Base-by-base conservation (phyloP, 495 filamentous ascomycete genomes). In the Aspergillus avenaceus region DNA sequence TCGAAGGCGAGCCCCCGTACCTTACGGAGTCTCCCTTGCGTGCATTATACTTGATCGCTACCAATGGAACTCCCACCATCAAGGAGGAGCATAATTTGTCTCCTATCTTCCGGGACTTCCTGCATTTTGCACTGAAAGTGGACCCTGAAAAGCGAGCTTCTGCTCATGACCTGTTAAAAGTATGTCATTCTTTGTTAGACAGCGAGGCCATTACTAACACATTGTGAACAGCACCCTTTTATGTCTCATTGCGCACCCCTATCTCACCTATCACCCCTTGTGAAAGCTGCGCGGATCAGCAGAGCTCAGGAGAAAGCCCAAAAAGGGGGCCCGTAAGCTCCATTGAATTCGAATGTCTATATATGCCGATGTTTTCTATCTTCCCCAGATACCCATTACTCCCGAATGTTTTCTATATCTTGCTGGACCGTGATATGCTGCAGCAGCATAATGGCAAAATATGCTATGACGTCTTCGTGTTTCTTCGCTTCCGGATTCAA, bases 1-100 rank as follows among this genome's bases (percentile, higher is more conserved):
- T 98, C 53, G 93, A 98, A 70, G 95, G 93, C 55, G 93, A 98
- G 60, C 93, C 93, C 13, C 93, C 93, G 13, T 98, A 98, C 64
- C 74, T 98, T 46, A 98, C 90, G 18, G 93, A 98, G 67, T 92
- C 88, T 19, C 93, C 93, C 8, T 82, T 98, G 36, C 83, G 93
- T 34, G 93, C 93, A 4, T 78, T 98, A 23, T 98, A 92, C 74
- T 69, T 98, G 55, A 98, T 98, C 67, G 95, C 93, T 38, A 97
- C 95, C 18, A 96, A 96, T 61, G 93, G 93, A 27, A 97, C 95
- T 5, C 93, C 93, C 5, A 78, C 85, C 27, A 91, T 98, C 73
- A 97, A 97, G 69, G 90, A 97, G 53, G 90, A 95, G 65, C 81
- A 91, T 29, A 82, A 83, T 23, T 63, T 98, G 50, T 88, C 87